phyloP scores from a whole-genome alignment of 257 asterid genomes.

The Forsythia suspensa region DNA sequence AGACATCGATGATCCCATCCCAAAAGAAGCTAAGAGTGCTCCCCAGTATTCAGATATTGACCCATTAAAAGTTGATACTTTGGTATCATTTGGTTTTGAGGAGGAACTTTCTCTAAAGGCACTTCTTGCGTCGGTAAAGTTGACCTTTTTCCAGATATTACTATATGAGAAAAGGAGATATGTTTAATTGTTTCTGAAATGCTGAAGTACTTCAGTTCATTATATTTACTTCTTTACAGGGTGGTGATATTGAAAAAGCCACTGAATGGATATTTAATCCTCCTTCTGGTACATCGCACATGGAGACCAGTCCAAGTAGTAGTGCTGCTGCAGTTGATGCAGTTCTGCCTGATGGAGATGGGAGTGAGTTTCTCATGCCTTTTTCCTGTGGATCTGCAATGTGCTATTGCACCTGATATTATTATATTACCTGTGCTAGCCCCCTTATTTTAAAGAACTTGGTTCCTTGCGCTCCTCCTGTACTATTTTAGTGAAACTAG shows the following conservation, averaged over 20 bases:
- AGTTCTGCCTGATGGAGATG: slow-evolving; percentile 86
- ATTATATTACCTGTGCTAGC: background rate
- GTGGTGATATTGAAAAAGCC: slow-evolving; percentile 87
- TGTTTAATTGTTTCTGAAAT: background rate
- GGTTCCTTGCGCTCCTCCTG: background rate
- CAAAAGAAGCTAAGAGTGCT: slow-evolving; percentile 38
- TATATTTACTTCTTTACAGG: slow-evolving; percentile 45
- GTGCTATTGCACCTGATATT: background rate
- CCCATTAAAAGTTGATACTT: slow-evolving; percentile 70
- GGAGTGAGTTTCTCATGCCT: slow-evolving; percentile 63
- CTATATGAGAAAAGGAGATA: background rate
- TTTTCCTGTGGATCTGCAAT: background rate
- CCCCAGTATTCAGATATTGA: slow-evolving; percentile 40
- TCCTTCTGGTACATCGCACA: slow-evolving; percentile 46
- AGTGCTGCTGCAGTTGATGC: slow-evolving; percentile 46
- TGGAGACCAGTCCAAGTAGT: slow-evolving; percentile 60
- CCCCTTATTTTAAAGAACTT: background rate
- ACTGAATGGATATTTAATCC: slow-evolving; percentile 94
- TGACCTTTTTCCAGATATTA: background rate
- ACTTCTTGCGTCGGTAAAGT: slow-evolving; percentile 73
- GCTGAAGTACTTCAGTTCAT: background rate
- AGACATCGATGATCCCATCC: slow-evolving; percentile 79
- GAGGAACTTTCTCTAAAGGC: slow-evolving; percentile 86
- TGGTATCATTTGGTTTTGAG: slow-evolving; percentile 83
- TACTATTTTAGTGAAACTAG: background rate